Base-by-base conservation (phyloP, 495 filamentous ascomycete species). In the Apiosordaria backusii region DNA sequence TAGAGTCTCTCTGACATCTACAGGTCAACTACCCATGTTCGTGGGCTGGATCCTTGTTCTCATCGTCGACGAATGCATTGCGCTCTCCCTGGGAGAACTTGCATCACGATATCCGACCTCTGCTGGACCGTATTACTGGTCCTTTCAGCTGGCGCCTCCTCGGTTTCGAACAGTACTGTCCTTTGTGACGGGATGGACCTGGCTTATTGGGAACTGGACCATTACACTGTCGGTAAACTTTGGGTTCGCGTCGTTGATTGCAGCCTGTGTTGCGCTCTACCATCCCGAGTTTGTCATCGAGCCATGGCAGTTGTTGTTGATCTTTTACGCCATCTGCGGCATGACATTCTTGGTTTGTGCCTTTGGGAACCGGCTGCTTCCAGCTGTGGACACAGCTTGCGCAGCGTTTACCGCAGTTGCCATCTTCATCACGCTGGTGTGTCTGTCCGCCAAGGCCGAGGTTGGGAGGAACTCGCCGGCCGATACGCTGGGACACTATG, bases 161-260 rank as follows among this genome's bases (percentile, higher is more conserved):
- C 71, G 77, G 10, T 78, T 83, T 67, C 78, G 81, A 2, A 84
- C 85, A 5, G 83, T 88, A 71, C 80, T 83, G 19, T 82, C 82
- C 35, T 89, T 87, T 83, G 81, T 88, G 45, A 88, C 86, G 6
- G 87, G 87, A n/a, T 88, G 86, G 86, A 83, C 85, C 67, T 86
- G 84, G 62, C 70, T 87, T 13, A 80, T 86, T 6, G 84, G 84
- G 9, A 84, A 87, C 72, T 84, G 87, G 70, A 86, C 87, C 27
- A 86, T 89, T 16, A 89, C 87, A 0, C 85, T 86, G 4, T 86
- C 85, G 25, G 88, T 89, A 68, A 84, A 84, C 57, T 89, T 88
- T 66, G 86, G 86, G 27, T 78, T 80, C 60, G 87, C 87, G 2
- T 81, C 80, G 22, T 77, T 89, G 10, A 87, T 89, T 45, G 81